Percentiles rank a stretch among this genome's conserved stretches.
phyloP scores from a whole-genome alignment of 345 rosid genomes.

The Pugionium dolabratum region DNA sequence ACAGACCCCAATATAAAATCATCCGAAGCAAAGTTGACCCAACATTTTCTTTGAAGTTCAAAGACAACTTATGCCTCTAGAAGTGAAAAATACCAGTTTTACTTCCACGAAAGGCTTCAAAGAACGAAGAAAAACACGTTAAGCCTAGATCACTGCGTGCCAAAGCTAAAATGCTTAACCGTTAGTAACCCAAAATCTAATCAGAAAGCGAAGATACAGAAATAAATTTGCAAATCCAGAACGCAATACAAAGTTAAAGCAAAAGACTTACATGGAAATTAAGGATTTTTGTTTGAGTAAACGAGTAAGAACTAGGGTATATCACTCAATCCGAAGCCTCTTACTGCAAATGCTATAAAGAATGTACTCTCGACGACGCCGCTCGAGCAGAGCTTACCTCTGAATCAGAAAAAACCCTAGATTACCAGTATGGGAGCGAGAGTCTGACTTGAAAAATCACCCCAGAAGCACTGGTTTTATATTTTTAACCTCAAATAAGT shows the following conservation, averaged over 20 bases:
- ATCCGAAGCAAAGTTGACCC: too few relatives aligned
- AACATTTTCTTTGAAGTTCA: too few relatives aligned
- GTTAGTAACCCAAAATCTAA: constrained; percentile 20
- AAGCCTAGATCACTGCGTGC: too few relatives aligned
- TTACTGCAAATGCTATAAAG: neutral
- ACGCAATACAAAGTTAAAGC: neutral
- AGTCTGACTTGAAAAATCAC: neutral
- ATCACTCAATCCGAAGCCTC: constrained; percentile 19
- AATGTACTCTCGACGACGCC: neutral
- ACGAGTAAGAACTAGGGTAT: constrained; percentile 42
- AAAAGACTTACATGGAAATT: constrained; percentile 35
- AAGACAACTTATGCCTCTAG: too few relatives aligned
- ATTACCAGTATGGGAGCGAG: neutral
- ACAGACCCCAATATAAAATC: too few relatives aligned
- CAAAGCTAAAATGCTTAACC: constrained; percentile 22
- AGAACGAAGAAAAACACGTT: too few relatives aligned
- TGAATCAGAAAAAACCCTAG: constrained; percentile 35
- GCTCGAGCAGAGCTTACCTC: constrained; percentile 16
- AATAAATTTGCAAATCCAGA: constrained; percentile 9
- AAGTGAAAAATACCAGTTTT: too few relatives aligned
- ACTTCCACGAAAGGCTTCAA: too few relatives aligned
- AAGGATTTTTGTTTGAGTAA: neutral
- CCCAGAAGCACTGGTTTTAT: too few relatives aligned
- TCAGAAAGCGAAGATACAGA: constrained; percentile 35
- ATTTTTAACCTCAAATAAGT: too few relatives aligned